Percentiles rank a stretch among this genome's conserved stretches.
phyloP scores from a whole-genome alignment of 2,329 filamentous ascomycete genomes.

The Colletotrichum sp. region DNA sequence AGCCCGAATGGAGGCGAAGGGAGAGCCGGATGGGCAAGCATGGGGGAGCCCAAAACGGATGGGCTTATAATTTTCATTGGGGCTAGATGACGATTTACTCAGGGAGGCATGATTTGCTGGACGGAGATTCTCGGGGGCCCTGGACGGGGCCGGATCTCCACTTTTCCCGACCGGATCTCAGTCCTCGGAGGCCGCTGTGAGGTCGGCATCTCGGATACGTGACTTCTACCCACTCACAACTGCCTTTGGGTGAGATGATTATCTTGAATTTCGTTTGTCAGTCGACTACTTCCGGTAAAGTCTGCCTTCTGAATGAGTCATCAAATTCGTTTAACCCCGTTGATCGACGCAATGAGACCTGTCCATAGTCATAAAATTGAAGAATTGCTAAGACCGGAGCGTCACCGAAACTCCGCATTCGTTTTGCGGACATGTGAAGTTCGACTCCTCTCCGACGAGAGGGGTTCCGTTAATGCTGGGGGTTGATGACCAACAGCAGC shows the following conservation, averaged over 20 bases:
- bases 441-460: background rate
- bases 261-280: accelerated
- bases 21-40: no score
- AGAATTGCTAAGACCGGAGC: background rate
- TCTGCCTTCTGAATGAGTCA: background rate
- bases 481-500: background rate
- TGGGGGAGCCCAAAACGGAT: no score
- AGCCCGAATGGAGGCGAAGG: no score
- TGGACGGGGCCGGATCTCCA: background rate
- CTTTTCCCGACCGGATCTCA: background rate
- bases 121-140: background rate
- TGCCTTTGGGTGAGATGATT: background rate
- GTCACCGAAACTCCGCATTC: background rate
- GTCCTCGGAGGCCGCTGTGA: no score
- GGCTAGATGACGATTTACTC: no score
- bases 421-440: background rate
- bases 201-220: background rate
- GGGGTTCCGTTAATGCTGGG: background rate
- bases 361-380: background rate
- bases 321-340: background rate
- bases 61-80: no score
- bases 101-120: background rate
- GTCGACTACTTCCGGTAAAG: accelerated
- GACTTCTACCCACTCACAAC: background rate
- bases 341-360: background rate